Evolutionary conservation across 257 asterid species (phyloP).

Genomic region (Forsythia viridissima): DNA sequence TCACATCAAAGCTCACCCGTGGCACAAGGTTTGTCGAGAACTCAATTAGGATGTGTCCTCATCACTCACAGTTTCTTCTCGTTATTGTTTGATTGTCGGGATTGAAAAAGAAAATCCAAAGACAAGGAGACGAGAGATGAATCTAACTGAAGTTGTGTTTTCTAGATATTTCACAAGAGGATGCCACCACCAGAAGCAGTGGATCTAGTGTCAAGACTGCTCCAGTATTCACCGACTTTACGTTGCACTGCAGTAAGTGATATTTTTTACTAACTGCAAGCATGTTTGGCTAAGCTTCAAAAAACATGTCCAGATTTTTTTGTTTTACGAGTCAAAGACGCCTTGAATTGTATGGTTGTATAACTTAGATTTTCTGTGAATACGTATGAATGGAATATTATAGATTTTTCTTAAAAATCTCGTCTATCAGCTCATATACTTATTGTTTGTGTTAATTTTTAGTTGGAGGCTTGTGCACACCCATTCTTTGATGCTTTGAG

Average conservation of each 20-base stretch:
- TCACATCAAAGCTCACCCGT: slow-evolving; percentile 88
- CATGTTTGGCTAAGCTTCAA: background rate
- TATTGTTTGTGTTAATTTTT: slow-evolving; percentile 17
- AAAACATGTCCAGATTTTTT: too few species aligned
- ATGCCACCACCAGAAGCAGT: slow-evolving; percentile 76
- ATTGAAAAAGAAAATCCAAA: background rate
- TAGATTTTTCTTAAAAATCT: too few species aligned
- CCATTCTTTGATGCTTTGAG: slow-evolving; percentile 79
- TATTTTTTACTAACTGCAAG: background rate
- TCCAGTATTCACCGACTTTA: slow-evolving; percentile 82
- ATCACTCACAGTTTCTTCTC: background rate
- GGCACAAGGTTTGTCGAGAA: slow-evolving; percentile 79
- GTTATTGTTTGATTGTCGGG: background rate
- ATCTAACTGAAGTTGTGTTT: slow-evolving; percentile 11
- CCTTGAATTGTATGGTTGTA: too few species aligned
- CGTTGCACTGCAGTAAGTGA: slow-evolving; percentile 88
- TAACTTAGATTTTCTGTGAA: too few species aligned
- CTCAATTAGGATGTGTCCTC: background rate
- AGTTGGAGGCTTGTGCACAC: slow-evolving; percentile 97
- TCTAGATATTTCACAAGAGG: slow-evolving; percentile 68
- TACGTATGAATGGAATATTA: too few species aligned
- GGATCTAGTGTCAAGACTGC: slow-evolving; percentile 87
- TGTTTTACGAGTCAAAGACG: too few species aligned
- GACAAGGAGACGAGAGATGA: background rate
- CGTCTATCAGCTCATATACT: background rate